Evolutionary conservation across 495 filamentous ascomycete genomes (phyloP), one percentile per base, ranked within the genome.

Genomic region (Astrocystis sublimbata): DNA sequence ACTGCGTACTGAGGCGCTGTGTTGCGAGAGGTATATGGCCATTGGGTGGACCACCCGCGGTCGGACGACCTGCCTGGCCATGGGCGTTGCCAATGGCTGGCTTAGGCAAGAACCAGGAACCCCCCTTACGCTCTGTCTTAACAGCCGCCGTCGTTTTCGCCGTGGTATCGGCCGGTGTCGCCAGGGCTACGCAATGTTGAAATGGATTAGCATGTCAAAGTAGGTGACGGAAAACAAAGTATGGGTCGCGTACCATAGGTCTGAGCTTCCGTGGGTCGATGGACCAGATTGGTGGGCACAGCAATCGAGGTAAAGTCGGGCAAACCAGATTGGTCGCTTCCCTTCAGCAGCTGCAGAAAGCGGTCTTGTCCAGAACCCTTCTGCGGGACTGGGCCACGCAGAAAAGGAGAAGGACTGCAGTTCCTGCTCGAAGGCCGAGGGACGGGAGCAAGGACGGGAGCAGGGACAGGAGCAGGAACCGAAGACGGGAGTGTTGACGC

Each of bases 301-400:
- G 23, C 28, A 30, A 45, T 38, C 26, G 26, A 13, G 40, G 12
- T 40, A 40, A 31, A 23, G 2, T 41, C 3, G 17, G 24, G 26
- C 24, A 40, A 21, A 17, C 35, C 6, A 33, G 35, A 17, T 2
- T n/a, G 23, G 15, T 36, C 38, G 3, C 45, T 58, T 42, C 33
- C 35, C 33, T 51, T 45, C n/a, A 64, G 24, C 4, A 59, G 10
- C 53, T 65, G 49, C 23, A 50, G 47, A 36, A 65, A 65, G 6
- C 57, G 62, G 43, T 65, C 62, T 43, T 60, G 62, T 4, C 62
- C 56, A 36, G 62, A 65, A 19, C 56, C 62, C 62, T 55, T 49
- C 12, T 55, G 31, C 17, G 56, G 62, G n/a, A 30, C 26, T 19
- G 62, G 62, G 21, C 62, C 62, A 33, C 31, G 50, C 31, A 45